Percentiles rank a stretch among this genome's conserved stretches.
Evolutionary conservation across 2,329 filamentous ascomycete genomes (phyloP).

Genomic region (Colletotrichum eleusines): DNA sequence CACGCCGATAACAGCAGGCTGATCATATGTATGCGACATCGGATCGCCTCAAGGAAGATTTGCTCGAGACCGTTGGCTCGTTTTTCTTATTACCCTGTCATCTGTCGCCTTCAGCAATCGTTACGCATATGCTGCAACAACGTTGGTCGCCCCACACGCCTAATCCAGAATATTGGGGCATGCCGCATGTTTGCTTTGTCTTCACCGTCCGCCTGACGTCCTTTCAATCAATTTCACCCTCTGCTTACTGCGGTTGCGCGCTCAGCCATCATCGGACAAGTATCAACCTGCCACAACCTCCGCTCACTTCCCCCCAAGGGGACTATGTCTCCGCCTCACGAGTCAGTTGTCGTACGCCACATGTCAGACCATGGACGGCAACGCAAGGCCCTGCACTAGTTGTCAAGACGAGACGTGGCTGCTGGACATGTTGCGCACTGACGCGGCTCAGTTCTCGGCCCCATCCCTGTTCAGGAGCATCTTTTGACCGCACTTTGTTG

Average conservation of each 20-base stretch:
- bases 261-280: constrained; percentile 35
- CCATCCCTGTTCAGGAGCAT: constrained; percentile 26
- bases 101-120: background rate
- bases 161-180: background rate
- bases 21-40: constrained; percentile 7
- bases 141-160: background rate
- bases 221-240: constrained; percentile 9
- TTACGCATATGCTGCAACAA: background rate
- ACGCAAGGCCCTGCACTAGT: background rate
- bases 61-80: constrained; percentile 1
- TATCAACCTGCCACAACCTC: constrained; percentile 16
- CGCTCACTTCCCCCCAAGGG: background rate
- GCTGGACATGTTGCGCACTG: background rate
- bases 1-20: background rate
- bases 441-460: background rate
- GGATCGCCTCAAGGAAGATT: constrained; percentile 20
- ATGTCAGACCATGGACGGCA: constrained; percentile 22
- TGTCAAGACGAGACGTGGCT: constrained; percentile 15
- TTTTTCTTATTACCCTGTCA: constrained; percentile 32
- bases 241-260: constrained; percentile 5
- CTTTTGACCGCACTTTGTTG: constrained; percentile 6
- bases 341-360: constrained; percentile 13
- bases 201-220: constrained; percentile 16
- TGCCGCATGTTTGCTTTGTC: constrained; percentile 6
- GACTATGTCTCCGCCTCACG: background rate